These are phyloP conservation scores for Rosa rugosa DNA, from an alignment of 306 rosid species.

Conservation along the genomic window DNA sequence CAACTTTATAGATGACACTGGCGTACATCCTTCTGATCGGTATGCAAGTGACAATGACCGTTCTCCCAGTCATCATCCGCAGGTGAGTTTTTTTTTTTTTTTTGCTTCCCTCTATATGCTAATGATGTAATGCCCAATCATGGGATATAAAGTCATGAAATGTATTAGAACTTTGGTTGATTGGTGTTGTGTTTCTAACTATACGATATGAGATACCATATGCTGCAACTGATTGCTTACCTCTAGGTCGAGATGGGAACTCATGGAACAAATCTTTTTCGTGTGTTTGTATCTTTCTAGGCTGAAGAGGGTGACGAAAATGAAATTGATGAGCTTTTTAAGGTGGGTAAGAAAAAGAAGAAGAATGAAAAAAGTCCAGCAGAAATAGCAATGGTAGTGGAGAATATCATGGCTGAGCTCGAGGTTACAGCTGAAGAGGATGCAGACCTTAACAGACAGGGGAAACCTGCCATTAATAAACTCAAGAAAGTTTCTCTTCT, in stretches of 20 bases:
- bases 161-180: neutral
- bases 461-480: conserved; percentile 87
- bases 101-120: neutral
- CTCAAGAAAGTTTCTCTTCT: conserved; percentile 85
- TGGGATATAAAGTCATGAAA: neutral
- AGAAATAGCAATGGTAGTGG: conserved; percentile 84
- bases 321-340: conserved; percentile 71
- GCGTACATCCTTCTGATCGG: conserved; percentile 67
- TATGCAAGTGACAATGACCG: conserved; percentile 68
- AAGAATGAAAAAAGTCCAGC: conserved; percentile 90
- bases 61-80: conserved; percentile 76
- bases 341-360: conserved; percentile 80
- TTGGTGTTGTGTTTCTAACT: neutral
- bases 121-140: neutral
- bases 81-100: conserved; percentile 42
- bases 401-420: conserved; percentile 96
- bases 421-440: conserved; percentile 98
- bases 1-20: conserved; percentile 92
- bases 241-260: neutral
- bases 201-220: neutral
- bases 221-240: neutral
- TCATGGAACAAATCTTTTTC: conserved; percentile 4
- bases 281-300: conserved; percentile 40
- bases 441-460: conserved; percentile 80
- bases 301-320: conserved; percentile 95